Base-by-base conservation (phyloP, 2,329 filamentous ascomycete species). In the Pseudogymnoascus sp. region DNA sequence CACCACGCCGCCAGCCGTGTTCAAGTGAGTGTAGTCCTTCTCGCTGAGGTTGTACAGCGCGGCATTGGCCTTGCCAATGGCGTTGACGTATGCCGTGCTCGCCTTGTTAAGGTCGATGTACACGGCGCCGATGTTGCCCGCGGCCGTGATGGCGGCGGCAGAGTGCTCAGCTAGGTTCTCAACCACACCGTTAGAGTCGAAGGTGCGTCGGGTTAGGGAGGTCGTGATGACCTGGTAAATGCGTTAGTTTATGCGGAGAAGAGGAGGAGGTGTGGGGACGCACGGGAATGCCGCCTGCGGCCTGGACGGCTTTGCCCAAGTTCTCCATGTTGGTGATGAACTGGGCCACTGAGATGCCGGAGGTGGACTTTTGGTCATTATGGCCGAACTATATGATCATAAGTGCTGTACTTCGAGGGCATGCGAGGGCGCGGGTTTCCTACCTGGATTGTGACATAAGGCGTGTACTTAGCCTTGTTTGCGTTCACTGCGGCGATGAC, bases 1-100 rank as follows among this genome's bases (percentile, higher is more conserved):
- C 1, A 82, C 73, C 5, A 77, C 69, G 31, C 74, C 75, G 0
- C 79, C 80, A 62, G 73, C 72, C 3, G 69, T 67, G 66, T 80
- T 82, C 61, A 82, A 61, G 73, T 82, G 80, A 4, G 79, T 82
- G 37, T 73, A 69, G 68, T 88, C 85, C 3, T 70, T 73, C 1
- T 74, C 66, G 4, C 69, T 70, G 18, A 75, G 63, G 64, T 82
- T 80, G 63, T 82, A 82, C 28, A 68, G 72, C 28, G 71, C 72
- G 1, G 77, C 77, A 28, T 76, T 73, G 0, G 69, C 64, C n/a
- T 74, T 69, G 0, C 79, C 79, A 63, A 83, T 79, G 0, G 71
- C 73, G 63, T 82, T 78, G 16, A 80, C 70, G 64, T 82, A 82
- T 4, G 72, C 66, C 0, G 73, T 76, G 6, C 75, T 78, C 0